Evolutionary conservation across 352 stramenopile species (phyloP).

Genomic region (Phytophthora hibernalis): DNA sequence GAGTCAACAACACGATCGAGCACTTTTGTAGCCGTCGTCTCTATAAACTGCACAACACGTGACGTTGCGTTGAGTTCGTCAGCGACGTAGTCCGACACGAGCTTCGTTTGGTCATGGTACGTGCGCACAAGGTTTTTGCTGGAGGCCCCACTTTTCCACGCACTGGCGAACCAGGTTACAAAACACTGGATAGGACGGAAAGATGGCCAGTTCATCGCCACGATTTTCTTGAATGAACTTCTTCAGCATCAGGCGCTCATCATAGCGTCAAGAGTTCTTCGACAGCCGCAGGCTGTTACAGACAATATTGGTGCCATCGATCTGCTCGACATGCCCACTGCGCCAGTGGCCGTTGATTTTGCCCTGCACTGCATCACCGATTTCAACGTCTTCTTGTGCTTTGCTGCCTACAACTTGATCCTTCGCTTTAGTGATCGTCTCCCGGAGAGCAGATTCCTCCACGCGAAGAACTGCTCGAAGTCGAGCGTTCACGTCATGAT

Average conservation of each 20-base stretch:
- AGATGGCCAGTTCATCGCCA: constrained; percentile 47
- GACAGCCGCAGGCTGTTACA: constrained; percentile 1
- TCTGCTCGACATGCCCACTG: constrained; percentile 9
- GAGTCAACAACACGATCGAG: constrained; percentile 20
- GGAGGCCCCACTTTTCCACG: constrained; percentile 47
- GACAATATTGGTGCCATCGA: constrained; percentile 8
- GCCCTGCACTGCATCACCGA: constrained; percentile 27
- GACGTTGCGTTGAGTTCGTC: constrained; percentile 16
- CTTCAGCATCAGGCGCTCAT: constrained; percentile 26
- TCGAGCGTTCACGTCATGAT: constrained; percentile 15
- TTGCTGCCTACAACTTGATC: not conserved
- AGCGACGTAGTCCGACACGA: constrained; percentile 36
- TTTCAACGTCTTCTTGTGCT: constrained; percentile 20
- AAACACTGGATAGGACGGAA: constrained; percentile 51
- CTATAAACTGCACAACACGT: constrained; percentile 36
- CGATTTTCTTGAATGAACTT: constrained; percentile 41
- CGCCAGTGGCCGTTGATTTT: constrained; percentile 17
- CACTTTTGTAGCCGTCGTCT: constrained; percentile 6
- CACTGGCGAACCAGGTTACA: constrained; percentile 50
- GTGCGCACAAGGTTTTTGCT: constrained; percentile 27
- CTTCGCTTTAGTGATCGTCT: constrained; percentile 24
- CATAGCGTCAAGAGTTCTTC: constrained; percentile 3
- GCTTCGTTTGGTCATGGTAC: constrained; percentile 40
- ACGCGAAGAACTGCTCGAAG: constrained; percentile 42
- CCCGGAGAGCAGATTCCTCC: constrained; percentile 35